phyloP scores from a whole-genome alignment of 257 asterid species.

The Forsythia suspensa region DNA sequence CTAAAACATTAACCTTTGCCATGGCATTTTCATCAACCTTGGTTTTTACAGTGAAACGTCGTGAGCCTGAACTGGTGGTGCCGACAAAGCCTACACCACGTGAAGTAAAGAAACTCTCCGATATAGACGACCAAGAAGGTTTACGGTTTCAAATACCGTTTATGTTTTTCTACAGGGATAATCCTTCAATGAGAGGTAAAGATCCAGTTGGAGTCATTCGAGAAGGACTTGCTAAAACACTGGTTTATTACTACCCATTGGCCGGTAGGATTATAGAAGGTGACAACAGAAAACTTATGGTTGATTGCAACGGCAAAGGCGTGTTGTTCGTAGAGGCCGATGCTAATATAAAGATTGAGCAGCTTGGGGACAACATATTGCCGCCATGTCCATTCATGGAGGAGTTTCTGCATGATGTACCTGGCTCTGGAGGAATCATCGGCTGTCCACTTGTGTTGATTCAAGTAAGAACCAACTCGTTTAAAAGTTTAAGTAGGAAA shows the following conservation, averaged over 20 bases:
- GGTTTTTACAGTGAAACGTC: slow-evolving; percentile 21
- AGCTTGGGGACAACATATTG: slow-evolving; percentile 16
- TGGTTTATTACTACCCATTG: slow-evolving; percentile 30
- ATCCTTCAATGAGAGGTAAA: background rate
- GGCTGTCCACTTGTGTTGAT: too few species aligned
- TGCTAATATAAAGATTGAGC: slow-evolving; percentile 24
- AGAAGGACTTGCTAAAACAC: slow-evolving; percentile 24
- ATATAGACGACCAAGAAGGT: slow-evolving; percentile 28
- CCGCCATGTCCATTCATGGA: slow-evolving; percentile 30
- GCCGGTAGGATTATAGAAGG: slow-evolving; percentile 33
- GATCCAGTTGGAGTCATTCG: slow-evolving; percentile 26
- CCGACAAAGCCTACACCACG: slow-evolving; percentile 25
- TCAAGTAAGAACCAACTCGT: too few species aligned
- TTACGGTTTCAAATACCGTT: slow-evolving; percentile 22
- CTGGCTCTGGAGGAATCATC: background rate
- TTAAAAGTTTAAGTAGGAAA: too few species aligned
- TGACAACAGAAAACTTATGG: slow-evolving; percentile 22
- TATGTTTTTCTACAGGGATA: slow-evolving; percentile 3
- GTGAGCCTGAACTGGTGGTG: slow-evolving; percentile 16
- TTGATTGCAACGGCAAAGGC: slow-evolving; percentile 31
- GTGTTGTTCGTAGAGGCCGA: slow-evolving; percentile 32
- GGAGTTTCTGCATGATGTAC: slow-evolving; percentile 7
- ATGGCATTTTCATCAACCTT: background rate
- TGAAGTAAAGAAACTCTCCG: slow-evolving; percentile 23
- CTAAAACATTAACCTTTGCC: background rate